Base-by-base conservation (phyloP, 176 grass and related monocot species). In the Urochloa ruziziensis region DNA sequence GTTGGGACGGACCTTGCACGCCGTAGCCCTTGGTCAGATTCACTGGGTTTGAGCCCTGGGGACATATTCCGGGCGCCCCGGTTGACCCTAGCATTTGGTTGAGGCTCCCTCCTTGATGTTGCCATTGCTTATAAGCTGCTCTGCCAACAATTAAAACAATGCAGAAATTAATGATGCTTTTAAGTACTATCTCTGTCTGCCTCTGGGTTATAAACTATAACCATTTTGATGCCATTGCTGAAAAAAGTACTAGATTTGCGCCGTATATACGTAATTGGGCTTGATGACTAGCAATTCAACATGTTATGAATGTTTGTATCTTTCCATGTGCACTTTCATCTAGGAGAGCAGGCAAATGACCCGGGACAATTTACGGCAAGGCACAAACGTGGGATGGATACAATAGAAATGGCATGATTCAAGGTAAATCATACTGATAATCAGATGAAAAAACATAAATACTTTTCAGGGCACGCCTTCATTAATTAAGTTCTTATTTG, bases 1-100 rank as follows among this genome's bases (percentile, higher is more conserved):
- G 29, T 82, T 29, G 85, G 85, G 29, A 87, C 85, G 1, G 85
- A 87, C 62, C 85, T 76, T 7, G 79, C 79, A 33, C 79, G 70
- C 7, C 85, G 71, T 13, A 67, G 39, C 48, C 49, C 85, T 24
- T 82, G 39, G 23, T 35, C 70, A 36, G 79, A 46, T 4, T 70
- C 79, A 2, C 15, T 49, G 61, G 37, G 30, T 57, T 82, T 87
- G 25, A 58, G 39, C 12, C 8, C 28, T 27, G 62, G 29, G 70
- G 71, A 75, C 62, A 37, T 81, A 25, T 61, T 74, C 47, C 13
- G 39, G 12, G 28, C 9, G 30, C 16, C 23, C 78, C n/a, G 74
- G 52, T 68, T 87, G 29, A 5, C 19, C 16, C 61, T 75, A 48
- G 48, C 48, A 58, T 75, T 79, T 0, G 67, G 66, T 29, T 60